Conservation (phyloP, 768 basidiomycete genomes). For the Panaeolus cyanescens region DNA sequence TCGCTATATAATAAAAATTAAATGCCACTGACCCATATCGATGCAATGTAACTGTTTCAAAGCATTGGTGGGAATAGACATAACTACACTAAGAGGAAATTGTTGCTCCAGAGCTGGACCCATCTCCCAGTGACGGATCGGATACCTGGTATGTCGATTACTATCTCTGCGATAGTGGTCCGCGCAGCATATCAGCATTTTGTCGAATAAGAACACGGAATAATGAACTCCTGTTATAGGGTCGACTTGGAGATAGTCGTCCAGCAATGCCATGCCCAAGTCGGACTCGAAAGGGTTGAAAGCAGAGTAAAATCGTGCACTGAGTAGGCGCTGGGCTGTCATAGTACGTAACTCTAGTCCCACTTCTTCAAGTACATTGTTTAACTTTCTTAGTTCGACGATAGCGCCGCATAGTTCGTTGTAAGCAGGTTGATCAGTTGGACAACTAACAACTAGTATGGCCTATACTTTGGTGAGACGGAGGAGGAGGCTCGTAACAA, state of each 20-base stretch:
- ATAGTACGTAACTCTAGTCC: conserved; percentile 37
- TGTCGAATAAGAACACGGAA: conserved; percentile 38
- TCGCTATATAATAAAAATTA: neutral
- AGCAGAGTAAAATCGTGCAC: conserved; percentile 27
- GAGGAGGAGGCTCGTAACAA: no score
- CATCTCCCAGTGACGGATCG: conserved; percentile 38
- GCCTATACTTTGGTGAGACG: conserved; percentile 16
- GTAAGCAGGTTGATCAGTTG: conserved; percentile 26
- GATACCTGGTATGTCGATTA: conserved; percentile 23
- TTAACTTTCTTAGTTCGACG: conserved; percentile 30
- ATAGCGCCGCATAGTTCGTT: conserved; percentile 35
- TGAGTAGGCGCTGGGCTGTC: conserved; percentile 25
- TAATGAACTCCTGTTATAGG: conserved; percentile 19
- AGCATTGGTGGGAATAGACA: conserved; percentile 29
- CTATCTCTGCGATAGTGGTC: conserved; percentile 19
- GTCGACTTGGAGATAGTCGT: conserved; percentile 32
- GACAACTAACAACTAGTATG: conserved; percentile 30
- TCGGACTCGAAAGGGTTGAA: conserved; percentile 24
- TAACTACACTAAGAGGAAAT: conserved; percentile 27
- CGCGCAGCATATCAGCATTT: conserved; percentile 33
- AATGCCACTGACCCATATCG: conserved; percentile 25
- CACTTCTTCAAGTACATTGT: conserved; percentile 38
- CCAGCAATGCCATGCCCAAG: conserved; percentile 31
- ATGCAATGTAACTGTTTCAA: conserved; percentile 27
- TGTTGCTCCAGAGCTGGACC: conserved; percentile 33